A percentile compares a stretch with the other conserved stretches of the same genome.
Evolutionary conservation across 345 rosid species (phyloP).

Genomic region (Streptanthus diversifolius): DNA sequence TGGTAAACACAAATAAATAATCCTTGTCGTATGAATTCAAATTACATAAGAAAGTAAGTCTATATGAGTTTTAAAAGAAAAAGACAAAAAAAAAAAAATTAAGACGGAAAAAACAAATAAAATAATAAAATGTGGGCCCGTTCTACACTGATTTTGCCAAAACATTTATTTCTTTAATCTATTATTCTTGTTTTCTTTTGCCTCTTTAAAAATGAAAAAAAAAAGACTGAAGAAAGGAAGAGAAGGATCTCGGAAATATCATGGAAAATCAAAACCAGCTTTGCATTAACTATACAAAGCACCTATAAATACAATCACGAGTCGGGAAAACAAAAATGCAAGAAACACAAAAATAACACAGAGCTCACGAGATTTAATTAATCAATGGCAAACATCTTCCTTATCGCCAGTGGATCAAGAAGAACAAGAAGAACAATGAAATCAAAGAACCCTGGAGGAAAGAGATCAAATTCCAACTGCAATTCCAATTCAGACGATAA

Average conservation of each 20-base stretch:
- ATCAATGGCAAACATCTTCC: slow-evolving; percentile 35
- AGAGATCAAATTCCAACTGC: slow-evolving; percentile 13
- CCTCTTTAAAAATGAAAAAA: background rate
- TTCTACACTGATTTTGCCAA: background rate
- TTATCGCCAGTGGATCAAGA: slow-evolving; percentile 13
- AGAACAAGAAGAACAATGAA: slow-evolving; percentile 8
- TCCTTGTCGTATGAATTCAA: background rate
- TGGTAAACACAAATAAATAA: background rate
- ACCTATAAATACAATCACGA: slow-evolving; percentile 30
- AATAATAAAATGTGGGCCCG: background rate
- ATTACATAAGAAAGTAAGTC: too few relatives aligned
- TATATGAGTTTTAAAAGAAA: background rate
- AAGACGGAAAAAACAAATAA: background rate
- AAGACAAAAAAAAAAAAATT: background rate
- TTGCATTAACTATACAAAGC: slow-evolving; percentile 14
- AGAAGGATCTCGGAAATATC: slow-evolving; percentile 32
- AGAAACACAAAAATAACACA: background rate
- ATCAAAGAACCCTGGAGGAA: slow-evolving; percentile 15
- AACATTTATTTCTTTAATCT: background rate
- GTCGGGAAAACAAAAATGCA: background rate
- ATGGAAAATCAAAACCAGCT: slow-evolving; percentile 22
- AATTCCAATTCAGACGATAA: slow-evolving; percentile 22
- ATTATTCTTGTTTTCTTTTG: background rate
- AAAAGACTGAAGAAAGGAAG: background rate
- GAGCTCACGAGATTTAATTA: slow-evolving; percentile 19